Conservation (phyloP, 345 rosid genomes). For the Turnera subulata region DNA sequence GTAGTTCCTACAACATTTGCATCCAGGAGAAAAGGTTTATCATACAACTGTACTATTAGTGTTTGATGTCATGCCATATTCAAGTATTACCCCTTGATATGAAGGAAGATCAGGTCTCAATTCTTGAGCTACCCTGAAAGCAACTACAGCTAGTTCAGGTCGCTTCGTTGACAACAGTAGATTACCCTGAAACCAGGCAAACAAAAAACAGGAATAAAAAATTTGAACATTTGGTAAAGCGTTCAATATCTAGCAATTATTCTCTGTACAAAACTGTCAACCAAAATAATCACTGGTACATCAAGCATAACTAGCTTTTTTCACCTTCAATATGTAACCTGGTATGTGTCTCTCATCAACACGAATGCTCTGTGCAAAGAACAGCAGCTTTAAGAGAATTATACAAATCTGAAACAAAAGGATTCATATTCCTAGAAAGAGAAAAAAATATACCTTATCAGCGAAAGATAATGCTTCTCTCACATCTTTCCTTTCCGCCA, state of each 20-base stretch:
- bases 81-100: slow-evolving; percentile 69
- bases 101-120: slow-evolving; percentile 96
- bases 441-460: slow-evolving; percentile 87
- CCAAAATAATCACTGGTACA: slow-evolving; percentile 4
- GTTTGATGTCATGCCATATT: not conserved
- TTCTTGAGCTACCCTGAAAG: slow-evolving; percentile 93
- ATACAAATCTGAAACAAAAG: slow-evolving; percentile 3
- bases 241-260: no score
- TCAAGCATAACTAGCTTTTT: slow-evolving; percentile 15
- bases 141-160: slow-evolving; percentile 82
- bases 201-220: slow-evolving; percentile 4
- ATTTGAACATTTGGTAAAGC: not conserved
- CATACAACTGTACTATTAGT: no score
- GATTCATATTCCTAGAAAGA: not conserved
- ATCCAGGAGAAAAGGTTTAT: slow-evolving; percentile 8
- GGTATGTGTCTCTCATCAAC: slow-evolving; percentile 91
- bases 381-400: slow-evolving; percentile 18
- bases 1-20: slow-evolving; percentile 3
- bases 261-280: no score
- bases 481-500: slow-evolving; percentile 89
- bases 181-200: slow-evolving; percentile 56
- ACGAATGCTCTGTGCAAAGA: slow-evolving; percentile 67
- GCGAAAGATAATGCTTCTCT: slow-evolving; percentile 81
- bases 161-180: slow-evolving; percentile 70
- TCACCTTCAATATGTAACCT: slow-evolving; percentile 92